Evolutionary conservation across 768 basidiomycete species (phyloP), one percentile per base, ranked within the genome.

Genomic region (Trametes elegans): DNA sequence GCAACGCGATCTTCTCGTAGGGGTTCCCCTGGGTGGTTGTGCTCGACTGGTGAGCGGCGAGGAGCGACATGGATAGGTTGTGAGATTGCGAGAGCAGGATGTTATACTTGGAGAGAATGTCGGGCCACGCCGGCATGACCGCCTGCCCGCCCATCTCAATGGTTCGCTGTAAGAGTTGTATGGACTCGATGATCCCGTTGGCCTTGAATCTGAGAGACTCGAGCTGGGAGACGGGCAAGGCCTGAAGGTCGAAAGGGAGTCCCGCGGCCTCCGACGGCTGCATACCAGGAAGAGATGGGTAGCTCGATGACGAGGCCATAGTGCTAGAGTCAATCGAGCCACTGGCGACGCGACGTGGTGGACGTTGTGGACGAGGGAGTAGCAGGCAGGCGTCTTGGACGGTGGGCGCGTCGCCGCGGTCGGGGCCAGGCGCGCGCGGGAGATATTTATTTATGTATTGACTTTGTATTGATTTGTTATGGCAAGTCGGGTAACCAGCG

Each of bases 81-180:
- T 89, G 88, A 0, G 88, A 89, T 64, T 93, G 91, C 0, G 88
- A 89, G 51, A 93, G 79, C 24, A 93, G 78, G 59, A 90, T 79
- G 62, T 85, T 91, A 79, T 92, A 93, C 74, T 91, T 92, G 13
- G 86, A 84, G 49, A 93, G 77, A 50, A 93, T 82, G 64, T 93
- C 90, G 3, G 90, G 91, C 91, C 91, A 93, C 7, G 87, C 71
- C 3, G 86, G 84, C 83, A 91, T 90, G n/a, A 66, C 74, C 32
- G 71, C 72, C 39, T 75, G 77, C 32, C 81, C 76, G 11, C 79
- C 79, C 7, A 73, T 75, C 49, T 88, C 84, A 61, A 91, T 74
- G 7, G 80, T 85, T 48, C 79, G 75, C 52, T 84, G 84, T 8
- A 91, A 74, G 0, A 75, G 73, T 53, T 83, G 74, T 21, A 91